phyloP scores from a whole-genome alignment of 2,329 filamentous ascomycete species.

The Harringtonia lauricola region DNA sequence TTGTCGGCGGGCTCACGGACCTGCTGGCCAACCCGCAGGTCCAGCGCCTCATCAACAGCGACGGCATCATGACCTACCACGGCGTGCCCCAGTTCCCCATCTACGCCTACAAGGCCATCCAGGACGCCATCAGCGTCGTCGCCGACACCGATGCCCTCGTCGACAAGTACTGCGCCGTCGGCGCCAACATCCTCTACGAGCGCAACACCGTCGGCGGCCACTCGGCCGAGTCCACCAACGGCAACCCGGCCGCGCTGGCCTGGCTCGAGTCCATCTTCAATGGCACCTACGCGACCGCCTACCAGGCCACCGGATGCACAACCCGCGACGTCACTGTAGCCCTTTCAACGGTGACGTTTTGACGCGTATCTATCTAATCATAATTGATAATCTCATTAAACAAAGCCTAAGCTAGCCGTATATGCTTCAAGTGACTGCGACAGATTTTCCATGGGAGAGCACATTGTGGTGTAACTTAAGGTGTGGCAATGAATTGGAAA shows the following conservation, averaged over 20 bases:
- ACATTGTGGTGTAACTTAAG: too few relatives aligned
- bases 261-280: constrained; percentile 13
- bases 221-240: constrained; percentile 18
- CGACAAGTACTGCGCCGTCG: constrained; percentile 24
- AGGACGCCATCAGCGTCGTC: constrained; percentile 30
- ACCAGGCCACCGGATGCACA: constrained; percentile 8
- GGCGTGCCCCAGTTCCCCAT: constrained; percentile 33
- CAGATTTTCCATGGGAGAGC: too few relatives aligned
- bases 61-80: constrained; percentile 24
- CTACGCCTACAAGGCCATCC: constrained; percentile 33
- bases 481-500: too few relatives aligned
- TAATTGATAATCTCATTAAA: too few relatives aligned
- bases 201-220: constrained; percentile 30
- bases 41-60: constrained; percentile 16
- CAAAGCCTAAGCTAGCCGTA: too few relatives aligned
- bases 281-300: constrained; percentile 6
- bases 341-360: constrained; percentile 5
- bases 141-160: constrained; percentile 29
- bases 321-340: constrained; percentile 6
- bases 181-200: constrained; percentile 29
- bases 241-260: constrained; percentile 12
- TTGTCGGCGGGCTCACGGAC: constrained; percentile 22
- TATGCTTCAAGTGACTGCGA: too few relatives aligned
- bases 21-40: constrained; percentile 13
- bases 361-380: too few relatives aligned